Conservation (phyloP, 2,329 filamentous ascomycete genomes). For the Cordyceps cicadae region DNA sequence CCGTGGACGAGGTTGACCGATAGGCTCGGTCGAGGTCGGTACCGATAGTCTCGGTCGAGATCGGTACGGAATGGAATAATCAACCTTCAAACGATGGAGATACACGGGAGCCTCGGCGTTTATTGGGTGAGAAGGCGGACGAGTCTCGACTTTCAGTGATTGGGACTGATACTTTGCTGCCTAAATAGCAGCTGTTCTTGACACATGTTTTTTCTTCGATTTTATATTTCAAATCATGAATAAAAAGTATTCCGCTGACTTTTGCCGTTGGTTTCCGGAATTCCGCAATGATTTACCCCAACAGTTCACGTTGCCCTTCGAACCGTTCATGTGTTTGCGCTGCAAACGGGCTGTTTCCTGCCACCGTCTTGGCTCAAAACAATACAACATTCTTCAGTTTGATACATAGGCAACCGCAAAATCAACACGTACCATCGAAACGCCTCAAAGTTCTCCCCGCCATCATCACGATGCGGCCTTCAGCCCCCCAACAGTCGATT, state of each 20-base stretch:
- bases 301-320: neutral
- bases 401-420: neutral
- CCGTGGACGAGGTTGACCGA: conserved; percentile 67
- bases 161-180: neutral
- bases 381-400: too few relatives aligned
- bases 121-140: neutral
- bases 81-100: conserved; percentile 25
- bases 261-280: too few relatives aligned
- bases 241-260: neutral
- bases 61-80: conserved; percentile 14
- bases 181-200: neutral
- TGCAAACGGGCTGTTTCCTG: neutral
- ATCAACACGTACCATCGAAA: neutral
- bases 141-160: neutral
- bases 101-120: conserved; percentile 9
- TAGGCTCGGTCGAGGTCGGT: conserved; percentile 23
- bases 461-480: neutral
- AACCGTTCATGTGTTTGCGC: neutral
- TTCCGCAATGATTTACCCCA: neutral
- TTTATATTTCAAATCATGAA: neutral
- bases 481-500: neutral
- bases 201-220: too few relatives aligned
- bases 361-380: neutral
- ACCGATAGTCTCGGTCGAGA: conserved; percentile 31
- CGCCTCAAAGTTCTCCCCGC: neutral